Percentiles rank a stretch among this genome's conserved stretches.
Conservation (phyloP, 352 stramenopile genomes). For the Globisporangium spinosum region DNA sequence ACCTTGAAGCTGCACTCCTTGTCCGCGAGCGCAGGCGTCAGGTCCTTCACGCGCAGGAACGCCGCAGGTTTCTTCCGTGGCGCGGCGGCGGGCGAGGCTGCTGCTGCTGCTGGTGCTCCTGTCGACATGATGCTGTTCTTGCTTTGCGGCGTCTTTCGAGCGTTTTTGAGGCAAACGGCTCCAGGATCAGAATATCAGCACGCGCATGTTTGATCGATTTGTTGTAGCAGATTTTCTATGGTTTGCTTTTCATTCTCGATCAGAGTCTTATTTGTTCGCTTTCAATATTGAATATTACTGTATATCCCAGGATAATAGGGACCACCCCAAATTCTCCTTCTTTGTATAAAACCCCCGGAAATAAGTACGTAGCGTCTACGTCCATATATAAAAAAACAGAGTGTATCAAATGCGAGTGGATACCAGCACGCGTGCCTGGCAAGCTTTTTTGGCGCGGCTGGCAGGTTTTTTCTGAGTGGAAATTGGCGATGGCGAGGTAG, state of each 20-base stretch:
- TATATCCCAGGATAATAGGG: too few relatives aligned
- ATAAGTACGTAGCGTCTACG: too few relatives aligned
- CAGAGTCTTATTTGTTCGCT: neutral
- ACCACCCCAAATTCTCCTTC: too few relatives aligned
- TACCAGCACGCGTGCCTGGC: neutral
- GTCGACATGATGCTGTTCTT: neutral
- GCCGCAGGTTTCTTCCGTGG: constrained; percentile 45
- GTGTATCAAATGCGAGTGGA: neutral
- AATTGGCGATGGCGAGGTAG: constrained; percentile 1
- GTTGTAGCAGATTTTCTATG: neutral
- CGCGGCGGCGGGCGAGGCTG: constrained; percentile 11
- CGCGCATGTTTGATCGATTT: too few relatives aligned
- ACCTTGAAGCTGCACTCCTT: constrained; percentile 76
- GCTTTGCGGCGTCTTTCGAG: neutral
- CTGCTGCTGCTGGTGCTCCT: neutral
- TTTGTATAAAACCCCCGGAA: too few relatives aligned
- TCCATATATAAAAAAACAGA: too few relatives aligned
- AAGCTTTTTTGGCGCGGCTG: neutral
- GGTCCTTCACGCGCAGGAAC: constrained; percentile 70
- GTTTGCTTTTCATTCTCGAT: neutral
- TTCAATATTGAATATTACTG: neutral
- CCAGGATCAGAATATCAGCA: neutral
- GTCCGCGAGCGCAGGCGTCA: constrained; percentile 46
- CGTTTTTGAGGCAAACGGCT: neutral
- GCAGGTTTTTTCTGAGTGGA: neutral